Percentiles rank a stretch among this genome's conserved stretches.
Evolutionary conservation across 2,329 filamentous ascomycete genomes (phyloP).

Genomic region (Exophiala calicioides): DNA sequence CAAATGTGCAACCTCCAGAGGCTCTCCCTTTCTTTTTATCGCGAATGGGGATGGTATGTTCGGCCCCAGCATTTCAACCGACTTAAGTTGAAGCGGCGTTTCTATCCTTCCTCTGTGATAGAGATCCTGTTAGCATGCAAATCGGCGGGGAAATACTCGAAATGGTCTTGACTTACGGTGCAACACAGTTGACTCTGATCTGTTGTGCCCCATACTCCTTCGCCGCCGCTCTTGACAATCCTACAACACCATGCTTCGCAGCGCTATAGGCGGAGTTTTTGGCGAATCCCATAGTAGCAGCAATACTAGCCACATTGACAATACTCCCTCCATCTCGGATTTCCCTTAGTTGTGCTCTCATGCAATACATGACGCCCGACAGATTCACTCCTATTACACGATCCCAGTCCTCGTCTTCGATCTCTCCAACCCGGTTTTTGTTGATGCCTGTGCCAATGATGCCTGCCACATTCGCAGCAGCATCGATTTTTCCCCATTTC

Average conservation of each 20-base stretch:
- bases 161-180: constrained; percentile 7
- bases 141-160: no score
- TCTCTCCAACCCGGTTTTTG: background rate
- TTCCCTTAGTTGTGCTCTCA: constrained; percentile 43
- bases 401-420: constrained; percentile 36
- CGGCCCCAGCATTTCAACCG: no score
- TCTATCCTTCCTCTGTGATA: no score
- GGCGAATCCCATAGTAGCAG: constrained; percentile 36
- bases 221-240: constrained; percentile 43
- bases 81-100: no score
- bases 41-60: no score
- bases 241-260: constrained; percentile 46
- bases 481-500: constrained; percentile 3
- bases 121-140: background rate
- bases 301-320: constrained; percentile 45
- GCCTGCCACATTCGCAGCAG: constrained; percentile 3
- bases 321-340: constrained; percentile 40
- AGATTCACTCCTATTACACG: constrained; percentile 42
- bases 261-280: constrained; percentile 44
- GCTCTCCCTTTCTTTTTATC: background rate
- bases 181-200: constrained; percentile 39
- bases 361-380: constrained; percentile 43
- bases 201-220: constrained; percentile 34
- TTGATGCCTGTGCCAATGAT: background rate
- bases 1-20: background rate